Evolutionary conservation across 2,329 filamentous ascomycete genomes (phyloP), one percentile per base, ranked within the genome.

Genomic region (Diaporthe longicolla): DNA sequence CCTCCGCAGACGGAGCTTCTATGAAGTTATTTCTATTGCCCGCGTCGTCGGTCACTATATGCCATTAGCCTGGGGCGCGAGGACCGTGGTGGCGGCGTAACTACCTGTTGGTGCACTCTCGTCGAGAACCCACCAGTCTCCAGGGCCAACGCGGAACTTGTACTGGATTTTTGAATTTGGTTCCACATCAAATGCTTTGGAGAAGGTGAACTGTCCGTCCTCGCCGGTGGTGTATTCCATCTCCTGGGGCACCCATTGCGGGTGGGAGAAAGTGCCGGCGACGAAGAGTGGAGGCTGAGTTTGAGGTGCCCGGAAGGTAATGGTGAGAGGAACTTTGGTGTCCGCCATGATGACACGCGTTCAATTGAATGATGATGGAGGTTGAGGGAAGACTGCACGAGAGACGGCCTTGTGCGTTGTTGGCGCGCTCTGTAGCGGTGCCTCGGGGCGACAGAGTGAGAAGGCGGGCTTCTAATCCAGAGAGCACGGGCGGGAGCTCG

Each of bases 111-210:
- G 88, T 71, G 87, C 85, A 58, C 84, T 85, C 73, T 94, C 90
- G 77, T 95, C 90, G 59, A 94, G 82, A 32, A 91, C 85, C 93
- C 93, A 94, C 90, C 91, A 93, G 76, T 93, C 89, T 63, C 89
- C 90, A 26, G 86, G 81, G 13, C 92, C 93, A 48, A 93, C 84
- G 40, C 92, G 89, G 77, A 95, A 93, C 82, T 94, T 95, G 87
- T 95, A 95, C 78, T 93, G 91, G 77, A 94, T 90, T 73, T 90
- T 87, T 61, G 89, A 87, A 29, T 88, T 89, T 29, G 88, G 84
- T 24, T 89, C 84, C 10, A 89, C 85, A 48, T 86, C 80, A 58
- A 94, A 85, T 0, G 86, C 82, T 73, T 90, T 90, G 57, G 82
- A 85, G 79, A 93, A 95, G 17, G 87, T 79, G 73, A 90, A 83